phyloP scores from a whole-genome alignment of 495 filamentous ascomycete genomes.

The Aspergillus saccharolyticus region DNA sequence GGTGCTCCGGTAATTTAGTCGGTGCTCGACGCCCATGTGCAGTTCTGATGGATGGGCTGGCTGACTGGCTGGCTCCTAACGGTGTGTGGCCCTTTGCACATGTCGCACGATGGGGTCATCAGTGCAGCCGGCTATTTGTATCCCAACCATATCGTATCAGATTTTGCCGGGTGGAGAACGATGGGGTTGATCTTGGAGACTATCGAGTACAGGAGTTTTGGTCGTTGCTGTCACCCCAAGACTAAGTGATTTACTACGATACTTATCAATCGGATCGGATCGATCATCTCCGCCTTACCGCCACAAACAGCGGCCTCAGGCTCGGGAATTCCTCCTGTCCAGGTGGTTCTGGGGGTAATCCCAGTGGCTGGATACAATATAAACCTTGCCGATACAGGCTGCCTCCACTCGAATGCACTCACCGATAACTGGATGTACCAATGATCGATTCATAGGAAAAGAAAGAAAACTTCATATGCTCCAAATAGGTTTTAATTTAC shows the following conservation, averaged over 20 bases:
- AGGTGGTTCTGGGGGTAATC: background rate
- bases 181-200: background rate
- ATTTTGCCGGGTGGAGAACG: background rate
- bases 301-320: conserved; percentile 7
- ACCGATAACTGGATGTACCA: background rate
- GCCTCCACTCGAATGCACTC: too few species aligned
- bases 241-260: background rate
- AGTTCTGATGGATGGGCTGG: background rate
- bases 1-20: background rate
- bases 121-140: conserved; percentile 2
- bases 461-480: conserved; percentile 33
- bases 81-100: conserved; percentile 2
- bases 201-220: too few species aligned
- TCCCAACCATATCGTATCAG: conserved; percentile 1
- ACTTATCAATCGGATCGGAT: conserved; percentile 10
- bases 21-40: conserved; percentile 1
- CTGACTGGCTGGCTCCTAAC: background rate
- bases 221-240: background rate
- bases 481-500: conserved; percentile 45
- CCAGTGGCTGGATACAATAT: background rate
- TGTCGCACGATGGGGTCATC: conserved; percentile 9
- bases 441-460: background rate
- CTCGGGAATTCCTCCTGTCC: background rate
- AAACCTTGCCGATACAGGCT: background rate
- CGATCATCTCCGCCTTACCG: conserved; percentile 13